Conservation (phyloP, 371 early-diverging fungal species). For the Capillidium rhysosporum region DNA sequence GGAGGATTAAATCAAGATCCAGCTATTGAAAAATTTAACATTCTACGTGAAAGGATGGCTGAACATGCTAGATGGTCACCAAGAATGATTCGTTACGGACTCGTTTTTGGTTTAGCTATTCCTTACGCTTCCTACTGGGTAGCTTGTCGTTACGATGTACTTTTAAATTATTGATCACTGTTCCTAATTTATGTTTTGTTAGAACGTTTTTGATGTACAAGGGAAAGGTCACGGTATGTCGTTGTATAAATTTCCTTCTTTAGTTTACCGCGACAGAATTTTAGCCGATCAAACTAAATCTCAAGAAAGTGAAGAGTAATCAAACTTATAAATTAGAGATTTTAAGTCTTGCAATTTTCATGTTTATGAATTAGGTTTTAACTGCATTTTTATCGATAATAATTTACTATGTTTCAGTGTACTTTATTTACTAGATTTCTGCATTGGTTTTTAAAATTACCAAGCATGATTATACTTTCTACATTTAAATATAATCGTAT, state of each 20-base stretch:
- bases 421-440: too few relatives aligned
- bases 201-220: neutral
- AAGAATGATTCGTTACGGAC: neutral
- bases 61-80: slow-evolving; percentile 1
- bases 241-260: neutral
- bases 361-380: too few relatives aligned
- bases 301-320: slow-evolving; percentile 6
- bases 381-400: too few relatives aligned
- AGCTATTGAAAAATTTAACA: slow-evolving; percentile 1
- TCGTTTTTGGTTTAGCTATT: neutral
- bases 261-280: neutral
- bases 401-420: too few relatives aligned
- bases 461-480: too few relatives aligned
- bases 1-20: neutral
- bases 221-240: slow-evolving; percentile 2
- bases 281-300: neutral
- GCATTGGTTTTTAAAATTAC: too few relatives aligned
- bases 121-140: neutral
- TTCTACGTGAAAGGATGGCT: neutral
- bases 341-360: too few relatives aligned
- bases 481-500: too few relatives aligned
- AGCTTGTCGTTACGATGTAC: neutral
- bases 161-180: neutral
- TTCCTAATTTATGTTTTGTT: neutral
- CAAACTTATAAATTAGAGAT: too few relatives aligned